Evolutionary conservation across 2,329 filamentous ascomycete genomes (phyloP).

Genomic region (Clarireedia sp.): DNA sequence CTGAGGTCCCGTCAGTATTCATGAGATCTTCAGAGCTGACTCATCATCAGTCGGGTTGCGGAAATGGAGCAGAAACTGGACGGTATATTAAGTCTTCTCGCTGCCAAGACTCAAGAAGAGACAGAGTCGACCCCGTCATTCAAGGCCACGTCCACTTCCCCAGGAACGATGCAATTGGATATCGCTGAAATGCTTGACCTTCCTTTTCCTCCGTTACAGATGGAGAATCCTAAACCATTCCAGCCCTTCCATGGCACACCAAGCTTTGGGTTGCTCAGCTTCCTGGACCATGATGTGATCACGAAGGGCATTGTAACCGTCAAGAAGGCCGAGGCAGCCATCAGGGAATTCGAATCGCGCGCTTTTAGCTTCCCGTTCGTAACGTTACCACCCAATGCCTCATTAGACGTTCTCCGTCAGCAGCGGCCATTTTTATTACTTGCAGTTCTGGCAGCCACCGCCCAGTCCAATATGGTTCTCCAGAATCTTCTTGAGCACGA

Average conservation of each 20-base stretch:
- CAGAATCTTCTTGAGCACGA: constrained; percentile 49
- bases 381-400: constrained; percentile 30
- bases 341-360: constrained; percentile 12
- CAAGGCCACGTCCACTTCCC: not conserved
- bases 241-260: constrained; percentile 43
- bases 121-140: not conserved
- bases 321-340: constrained; percentile 14
- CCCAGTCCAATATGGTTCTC: constrained; percentile 40
- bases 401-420: constrained; percentile 37
- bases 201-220: not conserved
- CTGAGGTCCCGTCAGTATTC: not conserved
- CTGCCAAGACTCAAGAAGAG: constrained; percentile 11
- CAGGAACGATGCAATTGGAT: not conserved
- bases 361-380: constrained; percentile 21
- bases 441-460: constrained; percentile 44
- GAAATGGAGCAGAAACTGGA: constrained; percentile 30
- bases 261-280: constrained; percentile 32
- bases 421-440: constrained; percentile 46
- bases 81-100: constrained; percentile 16
- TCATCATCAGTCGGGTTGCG: constrained; percentile 23
- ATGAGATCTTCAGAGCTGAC: not conserved
- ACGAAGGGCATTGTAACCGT: constrained; percentile 12
- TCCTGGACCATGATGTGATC: constrained; percentile 12
- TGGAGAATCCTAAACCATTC: not conserved
- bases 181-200: not conserved